These are phyloP conservation scores for Chlamydomonas asymmetrica DNA, from an alignment of 139 green algal genomes.

Conservation along the genomic window DNA sequence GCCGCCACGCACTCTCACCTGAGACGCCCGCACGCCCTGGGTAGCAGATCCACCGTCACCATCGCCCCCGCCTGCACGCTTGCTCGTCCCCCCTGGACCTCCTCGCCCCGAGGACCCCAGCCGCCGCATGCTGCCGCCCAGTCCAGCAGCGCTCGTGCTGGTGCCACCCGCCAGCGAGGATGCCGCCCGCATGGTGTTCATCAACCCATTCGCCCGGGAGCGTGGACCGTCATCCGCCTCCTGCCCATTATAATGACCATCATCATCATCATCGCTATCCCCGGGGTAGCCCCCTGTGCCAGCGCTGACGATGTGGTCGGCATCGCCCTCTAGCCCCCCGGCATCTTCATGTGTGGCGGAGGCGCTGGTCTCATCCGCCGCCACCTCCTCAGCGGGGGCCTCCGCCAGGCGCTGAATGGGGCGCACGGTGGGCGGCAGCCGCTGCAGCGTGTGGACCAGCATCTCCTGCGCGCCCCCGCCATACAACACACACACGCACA, in stretches of 20 bases:
- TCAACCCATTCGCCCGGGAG: too few species aligned
- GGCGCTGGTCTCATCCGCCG: constrained; percentile 9
- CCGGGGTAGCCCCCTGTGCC: neutral
- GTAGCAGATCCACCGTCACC: too few species aligned
- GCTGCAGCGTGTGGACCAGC: neutral
- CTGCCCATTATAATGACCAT: too few species aligned
- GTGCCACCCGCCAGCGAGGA: constrained; percentile 3
- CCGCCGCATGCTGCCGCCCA: neutral
- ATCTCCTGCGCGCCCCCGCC: too few species aligned
- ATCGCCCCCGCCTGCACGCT: too few species aligned
- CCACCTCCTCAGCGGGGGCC: constrained; percentile 22
- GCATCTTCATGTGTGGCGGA: too few species aligned
- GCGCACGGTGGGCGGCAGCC: constrained; percentile 9
- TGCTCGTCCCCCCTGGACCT: too few species aligned
- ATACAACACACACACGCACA: too few species aligned
- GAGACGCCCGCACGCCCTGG: too few species aligned
- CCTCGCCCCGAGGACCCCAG: neutral
- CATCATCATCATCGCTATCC: constrained; percentile 2
- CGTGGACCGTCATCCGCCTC: too few species aligned
- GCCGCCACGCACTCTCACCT: too few species aligned
- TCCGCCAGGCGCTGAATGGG: neutral
- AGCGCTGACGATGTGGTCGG: neutral
- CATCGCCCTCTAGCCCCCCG: neutral
- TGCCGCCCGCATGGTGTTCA: too few species aligned
- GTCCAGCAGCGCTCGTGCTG: neutral